Evolutionary conservation across 306 rosid genomes (phyloP), one percentile per base, ranked within the genome.

Genomic region (Prunus padus): DNA sequence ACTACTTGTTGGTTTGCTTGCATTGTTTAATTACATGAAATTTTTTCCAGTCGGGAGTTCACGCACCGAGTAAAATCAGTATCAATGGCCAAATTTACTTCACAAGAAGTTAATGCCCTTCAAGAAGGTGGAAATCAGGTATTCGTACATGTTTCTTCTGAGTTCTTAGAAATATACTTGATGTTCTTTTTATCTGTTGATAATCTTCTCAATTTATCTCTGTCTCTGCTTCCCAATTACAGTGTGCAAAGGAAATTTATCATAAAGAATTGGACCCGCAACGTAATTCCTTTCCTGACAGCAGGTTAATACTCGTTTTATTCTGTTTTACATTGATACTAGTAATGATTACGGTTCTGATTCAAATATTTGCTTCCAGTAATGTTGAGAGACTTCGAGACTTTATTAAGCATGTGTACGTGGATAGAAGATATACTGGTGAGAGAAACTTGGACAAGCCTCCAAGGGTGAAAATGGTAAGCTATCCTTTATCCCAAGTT

Each of bases 41-140:
- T 74, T 52, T 71, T 85, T 81, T 86, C 71, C 89, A 95, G 98
- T 76, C 97, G 98, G 56, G 97, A 95, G 87, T 92, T 95, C 77
- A 92, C 97, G 1, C 98, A 95, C 81, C 81, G 98, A 69, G 96
- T 95, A 73, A 95, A 95, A 79, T 95, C 97, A 31, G 78, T 95
- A 82, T 95, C 98, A 13, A 95, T 95, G 97, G 96, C 98, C 30
- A 95, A 92, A 83, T 95, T 95, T 83, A 87, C 97, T 42, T 89
- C 91, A 5, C 98, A 95, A 89, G 98, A 95, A 92, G 98, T 92
- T 75, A 82, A 37, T 69, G 89, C 97, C 47, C 98, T 95, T 81
- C 97, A 95, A 84, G 97, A 82, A 82, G 98, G 98, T 49, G 98
- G 98, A 79, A 95, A 95, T 83, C 89, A 95, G 93, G 97, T 92